Evolutionary conservation across 257 asterid genomes (phyloP), one percentile per base, ranked within the genome.

Genomic region (Thymus mandschuricus): DNA sequence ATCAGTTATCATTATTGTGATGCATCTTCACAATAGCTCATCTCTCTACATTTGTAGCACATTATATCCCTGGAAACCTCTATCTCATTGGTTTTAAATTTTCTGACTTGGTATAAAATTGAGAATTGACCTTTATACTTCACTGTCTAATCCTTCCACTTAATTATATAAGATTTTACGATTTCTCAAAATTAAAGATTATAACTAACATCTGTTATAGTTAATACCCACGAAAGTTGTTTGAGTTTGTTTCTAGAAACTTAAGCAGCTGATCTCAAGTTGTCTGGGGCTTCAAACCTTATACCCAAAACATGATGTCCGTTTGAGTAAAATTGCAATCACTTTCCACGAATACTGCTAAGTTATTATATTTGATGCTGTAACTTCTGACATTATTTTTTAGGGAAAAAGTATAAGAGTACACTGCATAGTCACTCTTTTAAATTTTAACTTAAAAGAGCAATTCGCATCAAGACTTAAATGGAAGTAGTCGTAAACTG

Each of bases 401-500:
- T 21, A 21, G 21, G 21, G 21, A 21, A 21, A 21, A 21, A 21
- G 21, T 21, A 21, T 21, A 21, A 21, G 21, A 64, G 72, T 35
- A 33, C 31, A 44, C 28, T 21, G 21, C 21, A 21, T 21, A 21
- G 56, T 40, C 56, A 28, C 45, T 40, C 45, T 30, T 59, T 69
- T 50, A 59, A 69, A 62, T 52, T 27, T 54, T 38, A 31, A 40
- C 43, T 52, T 34, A 28, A 55, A 6, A 50, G 5, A 34, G 41
- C 31, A 60, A 10, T 57, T 63, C 34, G 54, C 65, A 64, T 34
- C 58, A 43, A 68, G 66, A 58, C 63, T 27, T 41, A 44, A 15
- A 59, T 27, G 41, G 50, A 73, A 60, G 79, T 56, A 76, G 49
- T 57, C 15, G 34, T 35, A 51, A 63, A 33, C 27, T 60, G 66